A percentile compares a stretch with the other conserved stretches of the same genome.
Conservation (phyloP, 495 filamentous ascomycete species). For the Aspergillus carlsbadensis region DNA sequence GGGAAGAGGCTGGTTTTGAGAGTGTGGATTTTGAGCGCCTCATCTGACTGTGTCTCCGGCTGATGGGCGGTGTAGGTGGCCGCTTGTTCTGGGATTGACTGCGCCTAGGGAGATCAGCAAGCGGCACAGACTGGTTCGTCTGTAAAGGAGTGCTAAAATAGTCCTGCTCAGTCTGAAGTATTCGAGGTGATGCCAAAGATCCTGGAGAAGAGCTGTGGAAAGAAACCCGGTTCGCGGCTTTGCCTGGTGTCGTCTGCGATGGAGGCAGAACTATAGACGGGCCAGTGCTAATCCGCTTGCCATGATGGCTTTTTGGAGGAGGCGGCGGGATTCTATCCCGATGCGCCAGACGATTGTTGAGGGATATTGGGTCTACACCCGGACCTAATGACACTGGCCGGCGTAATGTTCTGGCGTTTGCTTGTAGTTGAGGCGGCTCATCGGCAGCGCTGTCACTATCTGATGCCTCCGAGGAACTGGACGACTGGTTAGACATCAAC, state of each 20-base stretch:
- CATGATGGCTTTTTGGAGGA: conserved; percentile 64
- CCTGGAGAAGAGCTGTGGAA: conserved; percentile 28
- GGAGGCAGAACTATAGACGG: conserved; percentile 24
- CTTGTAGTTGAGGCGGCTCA: conserved; percentile 46
- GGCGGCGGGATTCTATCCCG: conserved; percentile 51
- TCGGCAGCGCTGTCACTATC: conserved; percentile 51
- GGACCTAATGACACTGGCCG: conserved; percentile 32
- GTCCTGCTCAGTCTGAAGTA: conserved; percentile 34
- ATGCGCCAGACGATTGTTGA: conserved; percentile 24
- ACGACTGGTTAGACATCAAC: conserved; percentile 8
- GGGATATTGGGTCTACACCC: conserved; percentile 39
- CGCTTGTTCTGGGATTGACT: conserved; percentile 43
- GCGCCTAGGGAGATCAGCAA: conserved; percentile 32
- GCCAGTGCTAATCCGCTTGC: conserved; percentile 58
- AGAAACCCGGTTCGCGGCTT: conserved; percentile 29
- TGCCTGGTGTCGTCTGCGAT: conserved; percentile 25
- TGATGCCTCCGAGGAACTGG: conserved; percentile 12
- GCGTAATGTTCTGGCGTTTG: conserved; percentile 30
- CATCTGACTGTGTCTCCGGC: conserved; percentile 50
- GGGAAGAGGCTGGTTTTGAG: conserved; percentile 33
- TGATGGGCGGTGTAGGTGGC: conserved; percentile 50
- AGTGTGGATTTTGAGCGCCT: conserved; percentile 38
- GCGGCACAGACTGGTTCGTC: conserved; percentile 15
- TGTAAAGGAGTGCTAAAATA: conserved; percentile 26
- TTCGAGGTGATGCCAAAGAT: conserved; percentile 17